Evolutionary conservation across 1,284 basidiomycete genomes (phyloP).

Genomic region (Ceratobasidium papillatum): DNA sequence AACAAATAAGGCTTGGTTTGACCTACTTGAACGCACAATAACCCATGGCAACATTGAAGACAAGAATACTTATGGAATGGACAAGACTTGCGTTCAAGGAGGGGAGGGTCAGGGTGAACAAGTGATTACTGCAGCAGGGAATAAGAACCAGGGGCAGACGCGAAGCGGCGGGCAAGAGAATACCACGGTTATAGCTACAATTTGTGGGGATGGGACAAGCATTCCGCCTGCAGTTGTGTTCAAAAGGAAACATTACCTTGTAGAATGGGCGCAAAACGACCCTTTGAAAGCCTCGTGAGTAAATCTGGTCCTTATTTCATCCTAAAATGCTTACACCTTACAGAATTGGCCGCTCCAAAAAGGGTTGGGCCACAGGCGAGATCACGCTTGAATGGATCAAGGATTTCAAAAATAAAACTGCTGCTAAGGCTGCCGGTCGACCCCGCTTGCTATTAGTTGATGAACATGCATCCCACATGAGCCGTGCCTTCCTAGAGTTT

Average conservation of each 20-base stretch:
- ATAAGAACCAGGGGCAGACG: constrained; percentile 51
- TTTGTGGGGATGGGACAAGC: constrained; percentile 52
- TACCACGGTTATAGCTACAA: constrained; percentile 52
- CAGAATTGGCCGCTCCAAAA: constrained; percentile 47
- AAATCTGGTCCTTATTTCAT: neutral
- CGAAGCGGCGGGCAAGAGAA: constrained; percentile 51
- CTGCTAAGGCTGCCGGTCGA: constrained; percentile 50
- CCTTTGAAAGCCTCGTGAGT: constrained; percentile 36
- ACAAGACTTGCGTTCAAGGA: constrained; percentile 52
- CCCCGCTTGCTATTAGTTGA: constrained; percentile 52
- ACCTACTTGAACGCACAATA: constrained; percentile 46
- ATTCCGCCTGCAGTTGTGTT: constrained; percentile 52
- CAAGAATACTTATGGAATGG: constrained; percentile 53
- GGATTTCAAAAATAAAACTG: constrained; percentile 52
- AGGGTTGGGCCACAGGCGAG: constrained; percentile 49
- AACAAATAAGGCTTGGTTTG: constrained; percentile 48
- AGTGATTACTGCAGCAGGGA: constrained; percentile 49
- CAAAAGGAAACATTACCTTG: constrained; percentile 52
- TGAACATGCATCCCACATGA: constrained; percentile 56
- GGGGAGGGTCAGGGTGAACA: constrained; percentile 46
- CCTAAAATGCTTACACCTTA: neutral
- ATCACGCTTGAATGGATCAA: constrained; percentile 51
- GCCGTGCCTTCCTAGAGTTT: constrained; percentile 51
- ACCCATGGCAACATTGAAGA: constrained; percentile 45
- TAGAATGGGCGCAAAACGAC: constrained; percentile 48